Conservation (phyloP, 768 basidiomycete genomes). For the Lyophyllum atratum region DNA sequence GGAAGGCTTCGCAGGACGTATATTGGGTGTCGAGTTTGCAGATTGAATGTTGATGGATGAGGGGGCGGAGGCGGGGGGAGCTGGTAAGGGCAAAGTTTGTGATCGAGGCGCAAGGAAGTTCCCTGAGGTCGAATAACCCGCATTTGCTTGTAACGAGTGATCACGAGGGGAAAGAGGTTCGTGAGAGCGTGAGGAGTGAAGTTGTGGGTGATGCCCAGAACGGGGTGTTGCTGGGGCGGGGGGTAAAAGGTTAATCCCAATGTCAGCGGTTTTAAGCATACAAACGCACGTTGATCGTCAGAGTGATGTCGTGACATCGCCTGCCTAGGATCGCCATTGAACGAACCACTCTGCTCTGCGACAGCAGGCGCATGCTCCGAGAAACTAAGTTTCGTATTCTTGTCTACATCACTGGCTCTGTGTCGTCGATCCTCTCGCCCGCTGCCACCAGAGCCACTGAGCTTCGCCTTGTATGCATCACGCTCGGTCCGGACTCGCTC, state of each 20-base stretch:
- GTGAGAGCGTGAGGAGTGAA: slow-evolving; percentile 43
- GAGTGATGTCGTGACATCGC: slow-evolving; percentile 33
- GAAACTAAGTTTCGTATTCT: slow-evolving; percentile 27
- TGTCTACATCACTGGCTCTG: slow-evolving; percentile 22
- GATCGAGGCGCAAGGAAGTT: slow-evolving; percentile 18
- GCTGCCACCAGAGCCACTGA: slow-evolving; percentile 28
- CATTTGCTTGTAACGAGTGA: slow-evolving; percentile 24
- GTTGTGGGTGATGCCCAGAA: slow-evolving; percentile 26
- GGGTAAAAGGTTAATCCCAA: slow-evolving; percentile 9
- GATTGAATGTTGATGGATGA: slow-evolving; percentile 9
- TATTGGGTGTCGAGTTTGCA: slow-evolving; percentile 18
- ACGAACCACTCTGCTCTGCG: slow-evolving; percentile 9
- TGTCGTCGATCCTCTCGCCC: slow-evolving; percentile 30
- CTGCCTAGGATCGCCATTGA: slow-evolving; percentile 14
- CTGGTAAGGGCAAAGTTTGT: slow-evolving; percentile 21
- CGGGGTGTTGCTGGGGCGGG: slow-evolving; percentile 31
- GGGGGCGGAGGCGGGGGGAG: slow-evolving; percentile 24
- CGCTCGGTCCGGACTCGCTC: slow-evolving; percentile 84
- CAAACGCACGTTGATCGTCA: slow-evolving; percentile 39
- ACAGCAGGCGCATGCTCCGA: slow-evolving; percentile 24
- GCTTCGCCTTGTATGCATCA: slow-evolving; percentile 63
- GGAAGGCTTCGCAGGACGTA: slow-evolving; percentile 31
- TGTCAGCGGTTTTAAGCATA: slow-evolving; percentile 5
- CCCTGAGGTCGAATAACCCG: slow-evolving; percentile 11
- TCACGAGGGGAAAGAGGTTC: slow-evolving; percentile 37